phyloP scores from a whole-genome alignment of 352 stramenopile species.

The Blastocystis sp. region DNA sequence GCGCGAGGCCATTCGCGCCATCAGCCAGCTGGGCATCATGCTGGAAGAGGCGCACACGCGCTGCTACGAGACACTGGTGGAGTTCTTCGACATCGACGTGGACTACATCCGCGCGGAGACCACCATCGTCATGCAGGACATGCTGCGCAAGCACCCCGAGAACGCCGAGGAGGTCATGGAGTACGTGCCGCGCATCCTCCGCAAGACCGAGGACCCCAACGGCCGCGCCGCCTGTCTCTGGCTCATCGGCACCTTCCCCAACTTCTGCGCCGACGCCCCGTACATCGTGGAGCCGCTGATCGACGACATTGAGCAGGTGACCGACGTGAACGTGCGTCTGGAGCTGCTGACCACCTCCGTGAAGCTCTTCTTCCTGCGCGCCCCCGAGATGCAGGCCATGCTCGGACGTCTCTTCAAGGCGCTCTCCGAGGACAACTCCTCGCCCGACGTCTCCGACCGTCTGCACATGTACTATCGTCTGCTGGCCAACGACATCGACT shows the following conservation, averaged over 20 bases:
- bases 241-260: slow-evolving; percentile 79
- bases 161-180: slow-evolving; percentile 79
- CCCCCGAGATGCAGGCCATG: slow-evolving; percentile 91
- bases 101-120: slow-evolving; percentile 88
- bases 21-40: slow-evolving; percentile 77
- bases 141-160: slow-evolving; percentile 87
- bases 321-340: slow-evolving; percentile 75
- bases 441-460: slow-evolving; percentile 87
- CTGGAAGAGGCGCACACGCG: slow-evolving; percentile 66
- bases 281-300: slow-evolving; percentile 91
- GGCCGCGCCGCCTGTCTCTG: slow-evolving; percentile 67
- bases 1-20: slow-evolving; percentile 78
- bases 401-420: slow-evolving; percentile 81
- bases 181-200: slow-evolving; percentile 65
- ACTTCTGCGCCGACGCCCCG: slow-evolving; percentile 72
- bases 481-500: slow-evolving; percentile 79
- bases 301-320: slow-evolving; percentile 68
- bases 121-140: slow-evolving; percentile 82
- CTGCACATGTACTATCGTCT: slow-evolving; percentile 92
- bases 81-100: slow-evolving; percentile 89
- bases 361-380: slow-evolving; percentile 94
- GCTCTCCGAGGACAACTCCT: slow-evolving; percentile 81
- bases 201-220: slow-evolving; percentile 66
- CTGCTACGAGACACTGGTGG: slow-evolving; percentile 79
- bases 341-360: slow-evolving; percentile 84